A percentile compares a stretch with the other conserved stretches of the same genome.
phyloP scores from a whole-genome alignment of 2,329 filamentous ascomycete genomes.

The Lasiodiplodia sp. region DNA sequence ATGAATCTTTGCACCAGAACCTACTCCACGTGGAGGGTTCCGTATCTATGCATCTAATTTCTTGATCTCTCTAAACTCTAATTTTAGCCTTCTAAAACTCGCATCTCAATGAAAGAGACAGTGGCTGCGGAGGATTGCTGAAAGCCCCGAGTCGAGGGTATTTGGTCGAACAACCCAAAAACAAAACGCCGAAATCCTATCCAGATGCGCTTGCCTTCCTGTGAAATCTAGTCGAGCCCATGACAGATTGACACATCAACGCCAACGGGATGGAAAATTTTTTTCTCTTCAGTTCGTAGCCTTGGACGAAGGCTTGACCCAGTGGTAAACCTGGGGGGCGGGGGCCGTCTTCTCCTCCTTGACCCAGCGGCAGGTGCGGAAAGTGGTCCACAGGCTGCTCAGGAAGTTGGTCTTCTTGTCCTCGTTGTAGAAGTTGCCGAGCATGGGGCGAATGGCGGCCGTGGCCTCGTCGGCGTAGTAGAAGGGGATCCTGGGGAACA shows the following conservation, averaged over 20 bases:
- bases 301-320: constrained; percentile 19
- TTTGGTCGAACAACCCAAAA: constrained; percentile 11
- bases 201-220: constrained; percentile 6
- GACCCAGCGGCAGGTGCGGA: constrained; percentile 27
- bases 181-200: constrained; percentile 20
- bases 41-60: constrained; percentile 1
- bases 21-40: not conserved
- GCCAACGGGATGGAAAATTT: not conserved
- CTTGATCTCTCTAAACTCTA: constrained; percentile 5
- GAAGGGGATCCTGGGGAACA: constrained; percentile 67
- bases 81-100: not conserved
- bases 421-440: constrained; percentile 62
- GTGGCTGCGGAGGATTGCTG: constrained; percentile 11
- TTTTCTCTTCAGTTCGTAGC: constrained; percentile 11
- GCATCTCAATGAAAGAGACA: not conserved
- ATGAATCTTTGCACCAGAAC: not conserved
- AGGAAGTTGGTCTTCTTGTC: constrained; percentile 40
- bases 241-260: constrained; percentile 2
- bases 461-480: constrained; percentile 68
- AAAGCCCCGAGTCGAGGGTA: constrained; percentile 2
- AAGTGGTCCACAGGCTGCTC: constrained; percentile 27
- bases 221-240: not conserved
- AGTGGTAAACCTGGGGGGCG: constrained; percentile 1
- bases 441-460: constrained; percentile 62
- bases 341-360: constrained; percentile 18